Evolutionary conservation across 176 grass and related monocot genomes (phyloP).

Genomic region (Oryza meridionalis): DNA sequence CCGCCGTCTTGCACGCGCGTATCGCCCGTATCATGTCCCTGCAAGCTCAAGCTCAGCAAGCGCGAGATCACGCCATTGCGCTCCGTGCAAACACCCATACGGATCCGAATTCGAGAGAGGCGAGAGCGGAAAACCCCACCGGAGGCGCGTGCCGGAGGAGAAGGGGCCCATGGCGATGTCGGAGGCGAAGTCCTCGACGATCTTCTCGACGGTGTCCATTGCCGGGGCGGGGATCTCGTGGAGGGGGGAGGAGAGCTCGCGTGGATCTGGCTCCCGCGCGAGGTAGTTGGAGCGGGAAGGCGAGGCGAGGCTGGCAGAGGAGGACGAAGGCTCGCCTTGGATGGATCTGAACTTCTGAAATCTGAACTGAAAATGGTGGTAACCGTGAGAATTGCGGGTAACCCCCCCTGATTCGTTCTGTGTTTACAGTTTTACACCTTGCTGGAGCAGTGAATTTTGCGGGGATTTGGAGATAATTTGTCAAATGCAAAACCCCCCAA

Average conservation of each 20-base stretch:
- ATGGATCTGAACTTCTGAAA: too few relatives aligned
- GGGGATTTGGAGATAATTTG: too few relatives aligned
- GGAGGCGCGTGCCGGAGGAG: conserved; percentile 88
- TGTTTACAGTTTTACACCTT: too few relatives aligned
- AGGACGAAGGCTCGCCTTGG: conserved; percentile 33
- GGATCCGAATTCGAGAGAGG: conserved; percentile 1
- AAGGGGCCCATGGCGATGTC: conserved; percentile 76
- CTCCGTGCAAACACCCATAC: too few relatives aligned
- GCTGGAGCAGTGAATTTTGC: too few relatives aligned
- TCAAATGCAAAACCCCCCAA: too few relatives aligned
- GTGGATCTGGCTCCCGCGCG: conserved; percentile 42
- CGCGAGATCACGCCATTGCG: neutral
- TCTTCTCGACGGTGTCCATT: conserved; percentile 53
- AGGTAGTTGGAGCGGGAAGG: conserved; percentile 49
- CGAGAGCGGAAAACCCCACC: conserved; percentile 32
- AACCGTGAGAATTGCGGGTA: too few relatives aligned
- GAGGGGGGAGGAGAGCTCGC: conserved; percentile 28
- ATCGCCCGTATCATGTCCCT: conserved; percentile 99
- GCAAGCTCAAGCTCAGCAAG: conserved; percentile 10
- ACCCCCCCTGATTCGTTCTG: too few relatives aligned
- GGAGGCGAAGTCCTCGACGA: conserved; percentile 61
- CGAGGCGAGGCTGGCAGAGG: conserved; percentile 5
- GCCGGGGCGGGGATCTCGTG: conserved; percentile 9
- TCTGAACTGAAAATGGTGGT: too few relatives aligned
- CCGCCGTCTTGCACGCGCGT: conserved; percentile 90